Base-by-base conservation (phyloP, 2,329 filamentous ascomycete species). In the Arthrobotrys musiformis region DNA sequence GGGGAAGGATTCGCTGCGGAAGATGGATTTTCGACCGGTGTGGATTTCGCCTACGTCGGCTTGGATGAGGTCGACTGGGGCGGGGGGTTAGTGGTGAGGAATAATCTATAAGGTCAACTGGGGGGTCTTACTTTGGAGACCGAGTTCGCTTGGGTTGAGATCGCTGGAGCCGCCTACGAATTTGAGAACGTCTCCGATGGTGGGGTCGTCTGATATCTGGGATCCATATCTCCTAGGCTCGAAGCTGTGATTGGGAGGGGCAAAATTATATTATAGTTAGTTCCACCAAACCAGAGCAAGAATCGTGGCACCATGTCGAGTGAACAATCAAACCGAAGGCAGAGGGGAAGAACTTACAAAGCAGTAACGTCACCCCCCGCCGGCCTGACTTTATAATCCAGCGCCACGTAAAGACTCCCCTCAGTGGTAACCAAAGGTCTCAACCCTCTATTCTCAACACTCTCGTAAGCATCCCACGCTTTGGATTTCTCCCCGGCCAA, bases 31-130 rank as follows among this genome's bases (percentile, higher is more conserved):
- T 35, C 30, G 28, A n/a, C 42, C 54, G 44, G 40, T n/a, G 5
- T 48, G 15, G 17, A 15, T 1, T n/a, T 58, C 54, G 19, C 26
- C 30, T 11, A 52, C 22, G 1, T n/a, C 46, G n/a, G 54, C 42
- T 61, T 46, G 40, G 19, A 70, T 19, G 15, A 70, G 48, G 26
- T 62, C 66, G n/a, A 62, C 66, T 62, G 17, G 24, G 30, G 2
- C 4, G 19, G 30, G 11, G 22, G n/a, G 40, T 19, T 2, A 24
- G n/a, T n/a, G n/a, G n/a, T n/a, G n/a, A n/a, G n/a, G n/a, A n/a
- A n/a, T n/a, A n/a, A n/a, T n/a, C n/a, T 8, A 28, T 30, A 13
- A 24, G 9, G 24, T 48, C n/a, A 48, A 15, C 8, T 22, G 42
- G 40, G 17, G 8, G 8, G 13, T 33, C 48, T 13, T 68, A 68